Percentiles rank a stretch among this genome's conserved stretches.
Conservation (phyloP, 176 grass and related monocot genomes). For the Elymus sibiricus region DNA sequence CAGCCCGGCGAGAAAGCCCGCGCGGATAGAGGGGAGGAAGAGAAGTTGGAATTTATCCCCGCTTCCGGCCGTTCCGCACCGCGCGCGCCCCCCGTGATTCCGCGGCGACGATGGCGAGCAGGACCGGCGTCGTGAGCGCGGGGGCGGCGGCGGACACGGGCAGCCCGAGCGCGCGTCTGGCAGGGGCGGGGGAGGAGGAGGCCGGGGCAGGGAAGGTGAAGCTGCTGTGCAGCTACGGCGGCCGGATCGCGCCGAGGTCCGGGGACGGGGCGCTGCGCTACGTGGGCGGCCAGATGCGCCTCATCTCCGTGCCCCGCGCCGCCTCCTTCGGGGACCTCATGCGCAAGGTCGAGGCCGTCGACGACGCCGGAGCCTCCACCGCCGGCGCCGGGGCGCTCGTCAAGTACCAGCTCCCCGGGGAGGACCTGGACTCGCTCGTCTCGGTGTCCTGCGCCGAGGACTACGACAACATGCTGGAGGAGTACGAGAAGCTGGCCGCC, state of each 20-base stretch:
- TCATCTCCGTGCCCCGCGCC: constrained; percentile 59
- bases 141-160: constrained; percentile 18
- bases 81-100: not conserved
- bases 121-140: not conserved
- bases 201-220: constrained; percentile 43
- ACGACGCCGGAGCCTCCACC: not conserved
- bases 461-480: constrained; percentile 87
- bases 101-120: constrained; percentile 19
- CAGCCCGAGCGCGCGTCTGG: constrained; percentile 30
- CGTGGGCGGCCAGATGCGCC: constrained; percentile 68
- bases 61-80: too few relatives aligned
- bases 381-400: constrained; percentile 19
- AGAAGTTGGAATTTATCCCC: constrained; percentile 19
- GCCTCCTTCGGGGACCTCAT: constrained; percentile 58
- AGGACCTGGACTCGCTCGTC: constrained; percentile 86
- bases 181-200: constrained; percentile 14
- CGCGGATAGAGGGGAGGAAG: not conserved
- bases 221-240: constrained; percentile 85
- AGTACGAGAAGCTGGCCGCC: constrained; percentile 80
- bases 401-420: constrained; percentile 89
- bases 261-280: constrained; percentile 68
- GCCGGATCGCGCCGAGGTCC: constrained; percentile 63
- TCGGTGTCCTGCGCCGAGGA: constrained; percentile 70
- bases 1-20: not conserved
- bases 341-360: constrained; percentile 55